These are phyloP conservation scores for Claviceps digitariae DNA, from an alignment of 2,329 filamentous ascomycete species.

Conservation along the genomic window DNA sequence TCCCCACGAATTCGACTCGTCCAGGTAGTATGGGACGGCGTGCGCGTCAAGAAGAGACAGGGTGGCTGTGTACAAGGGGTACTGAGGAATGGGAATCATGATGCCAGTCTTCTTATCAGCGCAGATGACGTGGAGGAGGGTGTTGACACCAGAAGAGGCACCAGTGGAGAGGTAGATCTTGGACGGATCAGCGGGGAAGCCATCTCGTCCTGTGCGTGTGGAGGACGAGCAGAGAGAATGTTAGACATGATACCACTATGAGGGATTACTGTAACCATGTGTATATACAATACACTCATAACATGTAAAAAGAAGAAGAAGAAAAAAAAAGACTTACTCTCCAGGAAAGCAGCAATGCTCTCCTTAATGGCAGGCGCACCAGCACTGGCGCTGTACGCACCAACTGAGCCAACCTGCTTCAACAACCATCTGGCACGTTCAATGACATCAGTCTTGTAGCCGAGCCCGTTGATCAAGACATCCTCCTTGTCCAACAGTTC, in stretches of 20 bases:
- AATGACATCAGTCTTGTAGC: constrained; percentile 83
- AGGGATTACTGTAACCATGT: too few relatives aligned
- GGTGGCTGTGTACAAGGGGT: constrained; percentile 93
- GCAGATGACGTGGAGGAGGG: constrained; percentile 81
- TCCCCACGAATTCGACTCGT: constrained; percentile 77
- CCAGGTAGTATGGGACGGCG: constrained; percentile 86
- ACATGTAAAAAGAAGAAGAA: constrained; percentile 1
- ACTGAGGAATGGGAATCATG: constrained; percentile 91
- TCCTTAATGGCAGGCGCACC: constrained; percentile 77
- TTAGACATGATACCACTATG: too few relatives aligned
- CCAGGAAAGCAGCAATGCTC: constrained; percentile 85
- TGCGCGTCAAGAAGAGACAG: constrained; percentile 72
- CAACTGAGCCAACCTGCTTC: constrained; percentile 75
- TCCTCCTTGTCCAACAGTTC: constrained; percentile 68
- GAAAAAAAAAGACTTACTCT: constrained; percentile 39
- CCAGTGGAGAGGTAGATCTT: constrained; percentile 86
- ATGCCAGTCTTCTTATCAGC: constrained; percentile 64
- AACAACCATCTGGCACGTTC: constrained; percentile 71
- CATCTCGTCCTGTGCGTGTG: constrained; percentile 56
- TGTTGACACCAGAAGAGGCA: constrained; percentile 90
- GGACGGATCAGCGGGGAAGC: constrained; percentile 65
- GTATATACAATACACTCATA: background rate
- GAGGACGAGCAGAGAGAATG: background rate
- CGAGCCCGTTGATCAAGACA: constrained; percentile 59
- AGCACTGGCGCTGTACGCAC: constrained; percentile 90